phyloP scores from a whole-genome alignment of 2,329 filamentous ascomycete species.

The Erysiphe neolycopersici region DNA sequence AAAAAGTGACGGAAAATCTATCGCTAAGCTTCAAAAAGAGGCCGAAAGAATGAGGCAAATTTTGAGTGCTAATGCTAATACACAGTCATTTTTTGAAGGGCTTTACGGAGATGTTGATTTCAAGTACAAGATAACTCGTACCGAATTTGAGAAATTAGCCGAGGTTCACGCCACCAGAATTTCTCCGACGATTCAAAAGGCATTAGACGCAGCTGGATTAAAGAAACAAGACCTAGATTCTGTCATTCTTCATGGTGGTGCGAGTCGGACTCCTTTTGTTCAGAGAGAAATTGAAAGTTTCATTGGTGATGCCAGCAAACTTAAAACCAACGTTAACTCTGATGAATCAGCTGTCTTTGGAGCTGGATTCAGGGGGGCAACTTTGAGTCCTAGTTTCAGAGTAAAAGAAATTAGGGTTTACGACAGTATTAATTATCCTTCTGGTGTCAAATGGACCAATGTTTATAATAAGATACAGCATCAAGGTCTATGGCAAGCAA shows the following conservation, averaged over 20 bases:
- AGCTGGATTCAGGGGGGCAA: slow-evolving; percentile 77
- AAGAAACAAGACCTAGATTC: slow-evolving; percentile 56
- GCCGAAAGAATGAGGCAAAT: slow-evolving; percentile 69
- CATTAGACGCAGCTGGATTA: slow-evolving; percentile 47
- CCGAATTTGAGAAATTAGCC: slow-evolving; percentile 58
- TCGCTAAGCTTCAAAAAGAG: slow-evolving; percentile 81
- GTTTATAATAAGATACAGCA: slow-evolving; percentile 43
- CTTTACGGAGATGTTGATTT: slow-evolving; percentile 84
- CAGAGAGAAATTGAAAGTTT: slow-evolving; percentile 64
- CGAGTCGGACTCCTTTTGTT: slow-evolving; percentile 75
- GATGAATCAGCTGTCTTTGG: slow-evolving; percentile 94
- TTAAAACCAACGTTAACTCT: slow-evolving; percentile 84
- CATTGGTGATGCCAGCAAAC: slow-evolving; percentile 45
- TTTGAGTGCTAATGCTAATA: slow-evolving; percentile 75
- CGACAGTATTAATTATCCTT: slow-evolving; percentile 50
- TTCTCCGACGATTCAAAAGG: slow-evolving; percentile 39
- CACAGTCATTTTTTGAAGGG: slow-evolving; percentile 56
- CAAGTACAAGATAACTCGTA: slow-evolving; percentile 61
- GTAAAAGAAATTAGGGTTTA: slow-evolving; percentile 82
- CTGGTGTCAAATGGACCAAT: slow-evolving; percentile 47
- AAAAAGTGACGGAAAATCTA: slow-evolving; percentile 51
- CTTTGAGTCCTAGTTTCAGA: slow-evolving; percentile 80
- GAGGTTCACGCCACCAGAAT: slow-evolving; percentile 42
- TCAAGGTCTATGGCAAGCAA: slow-evolving; percentile 61
- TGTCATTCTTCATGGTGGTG: slow-evolving; percentile 78